Percentiles rank a stretch among this genome's conserved stretches.
phyloP scores from a whole-genome alignment of 176 grass and related monocot species.

The Alloteropsis semialata region DNA sequence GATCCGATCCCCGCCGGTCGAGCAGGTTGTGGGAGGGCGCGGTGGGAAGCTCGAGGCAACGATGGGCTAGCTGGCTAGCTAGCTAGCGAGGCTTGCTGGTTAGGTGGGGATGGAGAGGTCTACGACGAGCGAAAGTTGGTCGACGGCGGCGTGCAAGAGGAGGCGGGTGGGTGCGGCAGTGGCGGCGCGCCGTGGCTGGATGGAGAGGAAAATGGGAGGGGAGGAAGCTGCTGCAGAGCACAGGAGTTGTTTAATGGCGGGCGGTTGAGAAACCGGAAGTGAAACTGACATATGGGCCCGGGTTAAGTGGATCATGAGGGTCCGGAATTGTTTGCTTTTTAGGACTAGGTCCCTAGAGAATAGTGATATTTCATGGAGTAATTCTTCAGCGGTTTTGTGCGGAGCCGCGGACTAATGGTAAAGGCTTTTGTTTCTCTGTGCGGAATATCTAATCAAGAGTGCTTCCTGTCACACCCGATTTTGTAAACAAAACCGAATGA shows the following conservation, averaged over 20 bases:
- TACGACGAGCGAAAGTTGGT: background rate
- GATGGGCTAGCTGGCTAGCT: background rate
- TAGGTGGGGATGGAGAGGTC: background rate
- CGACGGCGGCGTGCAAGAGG: background rate
- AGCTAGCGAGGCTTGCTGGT: background rate
- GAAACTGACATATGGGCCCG: background rate
- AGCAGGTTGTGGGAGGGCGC: background rate
- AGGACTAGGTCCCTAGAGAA: no score
- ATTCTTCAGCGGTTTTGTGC: no score
- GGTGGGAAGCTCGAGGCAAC: background rate
- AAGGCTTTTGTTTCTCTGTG: no score
- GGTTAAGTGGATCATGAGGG: background rate
- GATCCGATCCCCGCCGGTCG: background rate
- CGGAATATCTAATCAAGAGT: no score
- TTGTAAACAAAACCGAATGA: no score
- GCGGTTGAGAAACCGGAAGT: background rate
- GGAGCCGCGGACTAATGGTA: no score
- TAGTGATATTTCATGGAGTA: no score
- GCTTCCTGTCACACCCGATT: no score
- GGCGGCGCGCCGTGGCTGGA: background rate
- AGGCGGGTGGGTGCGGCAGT: background rate
- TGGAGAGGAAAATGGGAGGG: background rate
- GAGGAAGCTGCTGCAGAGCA: background rate
- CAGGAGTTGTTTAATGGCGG: background rate
- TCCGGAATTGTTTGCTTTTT: no score